phyloP scores from a whole-genome alignment of 1,139 yeast species.

The Taiozyma onychis region DNA sequence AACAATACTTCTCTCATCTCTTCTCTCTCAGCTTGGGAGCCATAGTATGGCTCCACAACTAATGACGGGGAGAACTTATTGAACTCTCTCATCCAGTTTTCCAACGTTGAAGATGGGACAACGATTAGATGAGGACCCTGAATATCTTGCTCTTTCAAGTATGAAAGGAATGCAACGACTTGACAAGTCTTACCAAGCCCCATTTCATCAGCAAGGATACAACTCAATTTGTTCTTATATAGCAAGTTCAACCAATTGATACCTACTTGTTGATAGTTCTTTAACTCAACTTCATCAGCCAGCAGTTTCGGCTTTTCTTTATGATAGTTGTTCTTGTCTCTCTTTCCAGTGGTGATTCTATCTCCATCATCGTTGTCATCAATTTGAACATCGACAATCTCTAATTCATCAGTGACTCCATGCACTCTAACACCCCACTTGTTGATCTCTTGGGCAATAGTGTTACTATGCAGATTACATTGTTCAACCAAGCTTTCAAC shows the following conservation, averaged over 20 bases:
- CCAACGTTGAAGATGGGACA: conserved; percentile 94
- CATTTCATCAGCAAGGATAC: conserved; percentile 97
- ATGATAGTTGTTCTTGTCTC: conserved; percentile 44
- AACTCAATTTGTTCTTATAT: conserved; percentile 73
- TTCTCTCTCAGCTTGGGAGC: conserved; percentile 77
- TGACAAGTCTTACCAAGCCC: conserved; percentile 96
- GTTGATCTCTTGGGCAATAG: conserved; percentile 65
- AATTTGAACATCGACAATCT: conserved; percentile 43
- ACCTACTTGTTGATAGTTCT: conserved; percentile 92
- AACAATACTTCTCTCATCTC: conserved; percentile 67
- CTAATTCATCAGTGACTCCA: conserved; percentile 54
- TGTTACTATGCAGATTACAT: conserved; percentile 73
- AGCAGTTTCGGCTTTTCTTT: conserved; percentile 65
- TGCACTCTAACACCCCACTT: conserved; percentile 81
- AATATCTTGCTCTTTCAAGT: conserved; percentile 57
- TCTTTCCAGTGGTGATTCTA: conserved; percentile 16
- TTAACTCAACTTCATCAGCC: conserved; percentile 59
- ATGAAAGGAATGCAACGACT: conserved; percentile 88
- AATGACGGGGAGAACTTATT: conserved; percentile 79
- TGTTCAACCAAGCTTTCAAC: conserved; percentile 83
- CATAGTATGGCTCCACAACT: conserved; percentile 89
- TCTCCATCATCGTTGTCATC: conserved; percentile 32
- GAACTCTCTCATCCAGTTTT: conserved; percentile 96
- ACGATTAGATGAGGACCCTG: conserved; percentile 78
- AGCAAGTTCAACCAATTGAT: conserved; percentile 85